Evolutionary conservation across 2,329 filamentous ascomycete genomes (phyloP), one percentile per base, ranked within the genome.

Genomic region (Aspergillus caelatus): DNA sequence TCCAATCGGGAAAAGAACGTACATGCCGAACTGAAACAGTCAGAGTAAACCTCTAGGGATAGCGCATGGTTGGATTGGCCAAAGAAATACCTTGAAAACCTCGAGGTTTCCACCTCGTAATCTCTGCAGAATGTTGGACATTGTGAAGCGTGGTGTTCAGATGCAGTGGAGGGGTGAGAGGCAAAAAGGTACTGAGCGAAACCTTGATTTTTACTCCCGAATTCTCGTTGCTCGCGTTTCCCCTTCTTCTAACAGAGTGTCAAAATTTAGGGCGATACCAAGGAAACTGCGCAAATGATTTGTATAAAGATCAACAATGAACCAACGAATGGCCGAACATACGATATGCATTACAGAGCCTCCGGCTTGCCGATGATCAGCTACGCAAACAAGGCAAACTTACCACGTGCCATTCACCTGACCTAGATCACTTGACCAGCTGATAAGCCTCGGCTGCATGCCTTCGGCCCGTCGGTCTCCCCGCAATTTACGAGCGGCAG

Each of bases 1-100:
- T 72, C 92, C 93, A 74, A 99, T 98, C 21, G 95, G 95, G 81
- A 99, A 99, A 86, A 97, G 90, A 83, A 99, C 90, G 83, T 99
- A 99, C 86, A 96, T 92, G 83, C 94, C 94, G 79, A 99, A 99
- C 94, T 97, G 21, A 26, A 28, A 21, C 19, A 30, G 7, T 21
- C 12, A 8, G 45, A 10, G 39, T 34, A 19, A 10, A 34, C 19
- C 26, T 52, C 28, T 26, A 16, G 16, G n/a, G 8, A 32, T n/a
- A 23, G 16, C 19, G 5, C 16, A 21, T 4, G n/a, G 10, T 9
- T 34, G 28, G 19, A 6, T 52, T n/a, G 48, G 19, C 21, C 10
- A 3, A 52, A 28, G 36, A 68, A 78, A 62, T 81, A 95, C 94
- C 83, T 97, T 98, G 86, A 96, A 94, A 68, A 97, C 88, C 83